phyloP scores from a whole-genome alignment of 106 monocot genomes.

The Gastrodia elata region DNA sequence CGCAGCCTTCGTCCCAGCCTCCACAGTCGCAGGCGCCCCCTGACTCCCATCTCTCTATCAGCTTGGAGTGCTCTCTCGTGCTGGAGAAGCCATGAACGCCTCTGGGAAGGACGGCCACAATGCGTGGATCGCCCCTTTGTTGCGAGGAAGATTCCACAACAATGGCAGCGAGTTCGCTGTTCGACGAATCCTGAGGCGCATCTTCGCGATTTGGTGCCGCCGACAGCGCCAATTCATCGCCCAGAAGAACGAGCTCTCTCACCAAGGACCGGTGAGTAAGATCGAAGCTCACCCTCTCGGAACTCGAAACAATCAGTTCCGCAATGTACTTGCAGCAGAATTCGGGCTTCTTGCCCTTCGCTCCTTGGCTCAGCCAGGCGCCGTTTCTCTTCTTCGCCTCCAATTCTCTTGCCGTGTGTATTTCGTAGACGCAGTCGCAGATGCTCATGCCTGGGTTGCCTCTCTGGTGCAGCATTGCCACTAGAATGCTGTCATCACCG shows the following conservation, averaged over 20 bases:
- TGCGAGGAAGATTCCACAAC: slow-evolving; percentile 21
- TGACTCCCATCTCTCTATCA: slow-evolving; percentile 77
- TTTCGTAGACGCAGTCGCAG: slow-evolving; percentile 40
- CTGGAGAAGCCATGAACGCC: slow-evolving; percentile 53
- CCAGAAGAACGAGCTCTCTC: slow-evolving; percentile 60
- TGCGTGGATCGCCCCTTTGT: slow-evolving; percentile 5
- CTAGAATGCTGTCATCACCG: slow-evolving; percentile 60
- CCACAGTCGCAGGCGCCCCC: slow-evolving; percentile 93
- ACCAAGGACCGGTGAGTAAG: slow-evolving; percentile 8
- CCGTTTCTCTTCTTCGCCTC: slow-evolving; percentile 67
- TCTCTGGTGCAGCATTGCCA: slow-evolving; percentile 48
- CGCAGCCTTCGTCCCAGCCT: slow-evolving; percentile 97
- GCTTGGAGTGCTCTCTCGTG: slow-evolving; percentile 37
- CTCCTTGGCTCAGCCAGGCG: slow-evolving; percentile 49
- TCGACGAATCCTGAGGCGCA: neutral
- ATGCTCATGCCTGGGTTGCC: slow-evolving; percentile 15
- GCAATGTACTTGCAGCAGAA: slow-evolving; percentile 50
- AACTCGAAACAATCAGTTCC: slow-evolving; percentile 51
- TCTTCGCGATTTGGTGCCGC: neutral
- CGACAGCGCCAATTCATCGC: slow-evolving; percentile 28
- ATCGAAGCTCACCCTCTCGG: slow-evolving; percentile 5
- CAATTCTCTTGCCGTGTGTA: slow-evolving; percentile 49
- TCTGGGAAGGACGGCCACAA: slow-evolving; percentile 55
- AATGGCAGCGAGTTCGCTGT: slow-evolving; percentile 54
- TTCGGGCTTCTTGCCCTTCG: slow-evolving; percentile 43